A percentile compares a stretch with the other conserved stretches of the same genome.
These are phyloP conservation scores for Beverwykella pulmonaria DNA, from an alignment of 495 filamentous ascomycete genomes.

Conservation along the genomic window DNA sequence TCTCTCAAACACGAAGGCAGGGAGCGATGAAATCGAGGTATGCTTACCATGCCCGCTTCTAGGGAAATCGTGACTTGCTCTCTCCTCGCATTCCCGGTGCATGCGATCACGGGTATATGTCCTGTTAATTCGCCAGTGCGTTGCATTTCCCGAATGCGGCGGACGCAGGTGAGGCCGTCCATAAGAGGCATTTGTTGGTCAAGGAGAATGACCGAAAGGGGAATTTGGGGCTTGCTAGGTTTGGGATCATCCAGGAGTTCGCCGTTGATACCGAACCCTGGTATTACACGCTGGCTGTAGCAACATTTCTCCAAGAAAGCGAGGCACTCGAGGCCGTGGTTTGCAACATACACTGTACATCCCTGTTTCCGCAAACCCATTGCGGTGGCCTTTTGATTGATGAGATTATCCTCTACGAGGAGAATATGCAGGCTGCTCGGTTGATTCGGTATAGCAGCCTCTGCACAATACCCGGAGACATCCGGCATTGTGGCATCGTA, in stretches of 20 bases:
- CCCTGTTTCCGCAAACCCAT: constrained; percentile 36
- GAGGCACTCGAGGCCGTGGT: constrained; percentile 42
- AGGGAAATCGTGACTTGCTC: constrained; percentile 25
- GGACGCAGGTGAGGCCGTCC: constrained; percentile 29
- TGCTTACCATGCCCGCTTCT: constrained; percentile 20
- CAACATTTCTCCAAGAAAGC: constrained; percentile 28
- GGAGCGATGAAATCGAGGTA: too few relatives aligned
- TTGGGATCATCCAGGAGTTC: neutral
- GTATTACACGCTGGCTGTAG: neutral
- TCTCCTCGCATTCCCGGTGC: constrained; percentile 29
- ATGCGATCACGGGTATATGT: constrained; percentile 28
- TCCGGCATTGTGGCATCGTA: neutral
- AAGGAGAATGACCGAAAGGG: constrained; percentile 25
- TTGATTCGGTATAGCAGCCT: neutral
- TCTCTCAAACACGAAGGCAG: too few relatives aligned
- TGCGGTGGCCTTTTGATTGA: constrained; percentile 43
- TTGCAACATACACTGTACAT: constrained; percentile 41
- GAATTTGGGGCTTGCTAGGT: neutral
- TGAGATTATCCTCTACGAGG: constrained; percentile 44
- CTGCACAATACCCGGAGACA: neutral
- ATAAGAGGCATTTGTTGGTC: constrained; percentile 32
- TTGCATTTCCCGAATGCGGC: constrained; percentile 26
- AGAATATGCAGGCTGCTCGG: constrained; percentile 30
- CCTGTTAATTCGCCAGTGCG: neutral
- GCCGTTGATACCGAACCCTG: neutral